phyloP scores from a whole-genome alignment of 352 stramenopile genomes.

The Saprolegnia diclina region DNA sequence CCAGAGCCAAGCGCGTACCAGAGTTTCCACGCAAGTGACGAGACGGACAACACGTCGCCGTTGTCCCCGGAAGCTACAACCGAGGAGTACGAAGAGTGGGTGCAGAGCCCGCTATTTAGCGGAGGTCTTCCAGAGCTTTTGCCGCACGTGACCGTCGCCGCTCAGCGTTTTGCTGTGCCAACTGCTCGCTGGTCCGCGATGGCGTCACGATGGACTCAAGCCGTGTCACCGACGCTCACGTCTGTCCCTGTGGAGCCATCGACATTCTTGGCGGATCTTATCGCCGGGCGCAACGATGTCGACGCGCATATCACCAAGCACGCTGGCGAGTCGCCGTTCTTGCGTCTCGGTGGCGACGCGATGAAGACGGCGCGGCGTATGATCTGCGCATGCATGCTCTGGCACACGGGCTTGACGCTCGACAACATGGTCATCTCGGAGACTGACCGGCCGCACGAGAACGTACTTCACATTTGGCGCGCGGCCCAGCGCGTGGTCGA shows the following conservation, averaged over 20 bases:
- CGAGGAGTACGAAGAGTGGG: constrained; percentile 81
- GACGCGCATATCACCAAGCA: constrained; percentile 79
- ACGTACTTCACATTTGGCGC: constrained; percentile 87
- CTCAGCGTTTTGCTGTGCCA: constrained; percentile 25
- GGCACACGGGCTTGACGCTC: constrained; percentile 66
- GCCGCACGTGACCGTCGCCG: constrained; percentile 12
- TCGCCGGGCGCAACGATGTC: constrained; percentile 56
- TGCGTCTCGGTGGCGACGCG: constrained; percentile 65
- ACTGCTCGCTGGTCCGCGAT: background rate
- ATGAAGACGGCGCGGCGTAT: constrained; percentile 85
- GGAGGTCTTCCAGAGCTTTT: constrained; percentile 48
- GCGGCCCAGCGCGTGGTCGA: constrained; percentile 82
- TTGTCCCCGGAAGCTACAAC: constrained; percentile 52
- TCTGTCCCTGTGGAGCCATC: constrained; percentile 29
- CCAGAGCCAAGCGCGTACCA: too few relatives aligned
- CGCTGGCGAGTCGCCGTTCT: constrained; percentile 76
- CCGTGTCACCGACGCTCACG: constrained; percentile 34
- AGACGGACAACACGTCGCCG: constrained; percentile 43
- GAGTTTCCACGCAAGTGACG: constrained; percentile 32
- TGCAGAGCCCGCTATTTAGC: constrained; percentile 61
- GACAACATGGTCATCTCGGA: constrained; percentile 34
- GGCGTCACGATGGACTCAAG: background rate
- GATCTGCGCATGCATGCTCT: constrained; percentile 83
- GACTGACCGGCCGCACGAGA: constrained; percentile 77
- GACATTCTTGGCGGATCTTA: constrained; percentile 63